phyloP scores from a whole-genome alignment of 129 eudicot genomes.

The Flaveria ramosissima region DNA sequence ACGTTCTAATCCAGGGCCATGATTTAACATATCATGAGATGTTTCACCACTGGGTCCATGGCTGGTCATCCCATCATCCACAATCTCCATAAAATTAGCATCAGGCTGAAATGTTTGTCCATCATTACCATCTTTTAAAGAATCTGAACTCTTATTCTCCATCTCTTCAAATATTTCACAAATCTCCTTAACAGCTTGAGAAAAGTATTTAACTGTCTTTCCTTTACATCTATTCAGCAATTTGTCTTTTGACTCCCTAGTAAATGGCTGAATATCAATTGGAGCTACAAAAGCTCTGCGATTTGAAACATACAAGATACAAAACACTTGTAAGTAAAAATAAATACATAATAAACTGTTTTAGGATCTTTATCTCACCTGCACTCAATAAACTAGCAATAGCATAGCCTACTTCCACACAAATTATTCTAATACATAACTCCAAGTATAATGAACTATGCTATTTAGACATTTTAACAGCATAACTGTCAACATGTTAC shows the following conservation, averaged over 20 bases:
- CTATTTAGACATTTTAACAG: background rate
- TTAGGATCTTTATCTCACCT: constrained; percentile 7
- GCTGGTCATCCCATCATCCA: constrained; percentile 40
- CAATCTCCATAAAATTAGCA: constrained; percentile 44
- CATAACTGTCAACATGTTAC: constrained; percentile 1
- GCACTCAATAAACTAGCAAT: background rate
- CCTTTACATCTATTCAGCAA: constrained; percentile 60
- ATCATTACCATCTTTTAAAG: constrained; percentile 45
- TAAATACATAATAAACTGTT: background rate
- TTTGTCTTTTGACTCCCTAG: constrained; percentile 57
- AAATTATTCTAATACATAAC: constrained; percentile 8
- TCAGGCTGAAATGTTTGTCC: constrained; percentile 45
- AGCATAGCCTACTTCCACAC: constrained; percentile 11
- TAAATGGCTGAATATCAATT: constrained; percentile 72
- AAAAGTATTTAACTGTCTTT: constrained; percentile 60
- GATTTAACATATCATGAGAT: constrained; percentile 34
- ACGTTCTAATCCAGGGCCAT: constrained; percentile 50
- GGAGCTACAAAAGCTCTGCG: constrained; percentile 94
- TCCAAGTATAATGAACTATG: constrained; percentile 2
- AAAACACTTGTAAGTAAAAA: constrained; percentile 8
- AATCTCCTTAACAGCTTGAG: constrained; percentile 80
- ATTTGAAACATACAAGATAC: constrained; percentile 17
- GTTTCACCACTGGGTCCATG: constrained; percentile 42
- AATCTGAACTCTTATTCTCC: constrained; percentile 47
- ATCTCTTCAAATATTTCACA: constrained; percentile 58